phyloP scores from a whole-genome alignment of 1,284 basidiomycete species.

The Tylopilus sp. region DNA sequence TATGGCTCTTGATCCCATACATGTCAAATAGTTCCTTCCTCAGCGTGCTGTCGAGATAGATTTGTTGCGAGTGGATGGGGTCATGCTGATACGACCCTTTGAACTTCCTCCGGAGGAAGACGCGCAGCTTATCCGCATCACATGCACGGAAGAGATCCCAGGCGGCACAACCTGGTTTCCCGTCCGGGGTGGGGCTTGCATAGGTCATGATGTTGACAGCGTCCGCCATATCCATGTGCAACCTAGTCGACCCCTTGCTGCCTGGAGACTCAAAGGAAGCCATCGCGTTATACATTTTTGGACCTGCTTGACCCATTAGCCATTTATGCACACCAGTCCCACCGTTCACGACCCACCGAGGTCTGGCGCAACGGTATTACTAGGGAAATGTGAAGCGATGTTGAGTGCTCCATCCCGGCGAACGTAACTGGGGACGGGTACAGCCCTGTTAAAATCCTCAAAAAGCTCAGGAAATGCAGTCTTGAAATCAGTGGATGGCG shows the following conservation, averaged over 20 bases:
- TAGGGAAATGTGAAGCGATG: conserved; percentile 84
- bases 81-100: conserved; percentile 58
- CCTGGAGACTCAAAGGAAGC: conserved; percentile 58
- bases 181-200: conserved; percentile 58
- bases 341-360: conserved; percentile 50
- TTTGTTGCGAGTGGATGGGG: conserved; percentile 88
- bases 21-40: conserved; percentile 66
- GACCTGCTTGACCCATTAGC: conserved; percentile 49
- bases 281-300: conserved; percentile 80
- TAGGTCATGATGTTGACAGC: conserved; percentile 91
- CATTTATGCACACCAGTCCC: background rate
- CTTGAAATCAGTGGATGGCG: conserved; percentile 81
- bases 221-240: conserved; percentile 98
- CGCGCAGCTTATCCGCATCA: conserved; percentile 76
- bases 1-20: conserved; percentile 71
- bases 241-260: conserved; percentile 77
- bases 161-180: conserved; percentile 74
- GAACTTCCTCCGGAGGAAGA: conserved; percentile 64
- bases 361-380: conserved; percentile 81
- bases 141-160: conserved; percentile 90
- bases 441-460: conserved; percentile 77
- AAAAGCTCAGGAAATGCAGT: conserved; percentile 83
- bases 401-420: conserved; percentile 86
- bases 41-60: conserved; percentile 75
- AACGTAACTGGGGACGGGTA: conserved; percentile 87